These are phyloP conservation scores for Teunomyces panamensis DNA, from an alignment of 805 yeast genomes.

Conservation along the genomic window DNA sequence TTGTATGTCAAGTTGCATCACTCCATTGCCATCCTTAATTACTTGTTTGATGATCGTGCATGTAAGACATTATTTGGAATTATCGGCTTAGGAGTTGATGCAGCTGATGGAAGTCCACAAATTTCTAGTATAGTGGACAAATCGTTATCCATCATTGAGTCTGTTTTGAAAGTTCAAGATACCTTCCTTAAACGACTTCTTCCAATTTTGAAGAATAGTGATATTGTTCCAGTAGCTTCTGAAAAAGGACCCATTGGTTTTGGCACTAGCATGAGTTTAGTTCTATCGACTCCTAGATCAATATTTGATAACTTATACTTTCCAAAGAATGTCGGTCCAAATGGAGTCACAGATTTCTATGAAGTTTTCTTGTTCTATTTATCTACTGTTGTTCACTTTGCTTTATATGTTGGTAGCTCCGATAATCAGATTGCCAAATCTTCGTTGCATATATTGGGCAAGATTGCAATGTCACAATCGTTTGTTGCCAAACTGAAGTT, in stretches of 20 bases:
- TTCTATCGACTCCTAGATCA: conserved; percentile 19
- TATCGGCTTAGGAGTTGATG: conserved; percentile 59
- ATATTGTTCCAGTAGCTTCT: conserved; percentile 5
- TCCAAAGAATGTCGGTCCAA: conserved; percentile 49
- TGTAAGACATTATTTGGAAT: conserved; percentile 56
- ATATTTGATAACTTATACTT: conserved; percentile 31
- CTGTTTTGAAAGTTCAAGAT: conserved; percentile 52
- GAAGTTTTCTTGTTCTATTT: conserved; percentile 71
- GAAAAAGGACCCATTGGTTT: conserved; percentile 15
- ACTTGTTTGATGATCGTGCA: conserved; percentile 57
- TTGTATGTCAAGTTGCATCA: conserved; percentile 61
- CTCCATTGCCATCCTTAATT: conserved; percentile 61
- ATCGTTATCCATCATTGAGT: conserved; percentile 44
- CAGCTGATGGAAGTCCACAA: conserved; percentile 41
- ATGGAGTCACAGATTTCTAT: conserved; percentile 60
- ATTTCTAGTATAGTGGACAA: conserved; percentile 34
- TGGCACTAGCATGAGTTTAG: conserved; percentile 28
- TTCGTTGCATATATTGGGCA: conserved; percentile 52
- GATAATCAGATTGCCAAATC: conserved; percentile 48
- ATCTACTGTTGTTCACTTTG: conserved; percentile 69
- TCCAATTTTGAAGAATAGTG: conserved; percentile 46
- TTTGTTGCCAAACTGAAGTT: conserved; percentile 31
- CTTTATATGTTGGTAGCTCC: conserved; percentile 66
- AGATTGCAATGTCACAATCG: conserved; percentile 47
- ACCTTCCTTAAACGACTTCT: conserved; percentile 55